Conservation (phyloP, 306 rosid species). For the Arachis stenosperma region DNA sequence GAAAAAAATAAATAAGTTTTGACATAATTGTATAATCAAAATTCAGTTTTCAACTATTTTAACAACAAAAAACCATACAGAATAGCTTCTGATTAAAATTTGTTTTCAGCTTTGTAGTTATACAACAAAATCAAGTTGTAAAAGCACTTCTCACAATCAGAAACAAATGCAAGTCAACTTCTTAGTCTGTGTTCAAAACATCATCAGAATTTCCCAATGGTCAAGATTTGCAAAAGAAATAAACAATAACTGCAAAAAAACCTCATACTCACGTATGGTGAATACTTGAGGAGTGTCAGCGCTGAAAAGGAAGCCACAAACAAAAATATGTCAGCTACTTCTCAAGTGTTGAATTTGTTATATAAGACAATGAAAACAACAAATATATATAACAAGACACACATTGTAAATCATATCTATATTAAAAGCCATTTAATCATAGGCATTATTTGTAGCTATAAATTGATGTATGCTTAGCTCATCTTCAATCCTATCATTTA, state of each 20-base stretch:
- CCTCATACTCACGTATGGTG: conserved; percentile 89
- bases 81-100: no score
- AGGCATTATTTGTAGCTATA: not conserved
- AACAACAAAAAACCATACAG: no score
- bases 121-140: no score
- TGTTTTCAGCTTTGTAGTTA: no score
- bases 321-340: conserved; percentile 18
- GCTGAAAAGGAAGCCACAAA: conserved; percentile 53
- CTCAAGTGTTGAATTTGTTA: not conserved
- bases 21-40: no score
- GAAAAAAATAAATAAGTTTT: no score
- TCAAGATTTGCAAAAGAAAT: not conserved
- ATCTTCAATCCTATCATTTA: not conserved
- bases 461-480: not conserved
- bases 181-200: conserved; percentile 21
- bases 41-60: no score
- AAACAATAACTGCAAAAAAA: conserved; percentile 2
- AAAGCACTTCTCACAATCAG: no score
- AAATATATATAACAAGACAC: not conserved
- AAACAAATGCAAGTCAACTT: not conserved
- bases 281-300: conserved; percentile 63
- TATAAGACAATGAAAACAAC: not conserved
- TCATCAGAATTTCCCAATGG: not conserved
- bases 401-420: no score
- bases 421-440: not conserved